phyloP scores from a whole-genome alignment of 345 rosid genomes.

The Hibiscus mutabilis region DNA sequence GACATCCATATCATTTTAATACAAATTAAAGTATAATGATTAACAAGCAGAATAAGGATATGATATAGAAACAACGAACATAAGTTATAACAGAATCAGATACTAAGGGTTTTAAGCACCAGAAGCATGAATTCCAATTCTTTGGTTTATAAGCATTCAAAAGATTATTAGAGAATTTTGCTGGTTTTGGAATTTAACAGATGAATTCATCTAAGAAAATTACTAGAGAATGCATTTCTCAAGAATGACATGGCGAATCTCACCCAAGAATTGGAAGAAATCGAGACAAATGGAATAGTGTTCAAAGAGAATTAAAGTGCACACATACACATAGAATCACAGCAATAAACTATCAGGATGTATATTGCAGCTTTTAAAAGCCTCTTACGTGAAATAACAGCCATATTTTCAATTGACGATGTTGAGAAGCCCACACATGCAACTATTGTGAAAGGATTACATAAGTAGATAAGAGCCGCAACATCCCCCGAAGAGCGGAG shows the following conservation, averaged over 20 bases:
- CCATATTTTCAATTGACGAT: slow-evolving; percentile 74
- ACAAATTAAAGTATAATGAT: background rate
- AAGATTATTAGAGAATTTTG: background rate
- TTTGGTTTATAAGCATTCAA: slow-evolving; percentile 1
- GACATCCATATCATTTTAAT: background rate
- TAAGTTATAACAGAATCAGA: background rate
- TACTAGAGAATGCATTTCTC: background rate
- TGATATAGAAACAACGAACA: background rate
- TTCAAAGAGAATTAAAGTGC: background rate
- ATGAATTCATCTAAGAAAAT: no score
- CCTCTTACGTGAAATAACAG: slow-evolving; percentile 54
- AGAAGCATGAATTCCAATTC: background rate
- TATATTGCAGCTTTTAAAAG: background rate
- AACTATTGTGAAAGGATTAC: slow-evolving; percentile 88
- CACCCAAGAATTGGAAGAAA: background rate
- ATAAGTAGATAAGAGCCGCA: slow-evolving; percentile 75
- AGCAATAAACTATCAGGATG: background rate
- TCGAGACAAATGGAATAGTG: background rate
- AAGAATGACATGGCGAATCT: background rate
- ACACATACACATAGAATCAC: background rate
- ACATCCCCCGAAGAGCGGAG: slow-evolving; percentile 59
- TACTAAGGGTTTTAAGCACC: background rate
- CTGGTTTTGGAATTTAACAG: no score
- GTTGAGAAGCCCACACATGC: slow-evolving; percentile 86
- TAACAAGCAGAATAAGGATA: background rate